These are phyloP conservation scores for Epithemia pelagica DNA, from an alignment of 108 stramenopile species.

Conservation along the genomic window DNA sequence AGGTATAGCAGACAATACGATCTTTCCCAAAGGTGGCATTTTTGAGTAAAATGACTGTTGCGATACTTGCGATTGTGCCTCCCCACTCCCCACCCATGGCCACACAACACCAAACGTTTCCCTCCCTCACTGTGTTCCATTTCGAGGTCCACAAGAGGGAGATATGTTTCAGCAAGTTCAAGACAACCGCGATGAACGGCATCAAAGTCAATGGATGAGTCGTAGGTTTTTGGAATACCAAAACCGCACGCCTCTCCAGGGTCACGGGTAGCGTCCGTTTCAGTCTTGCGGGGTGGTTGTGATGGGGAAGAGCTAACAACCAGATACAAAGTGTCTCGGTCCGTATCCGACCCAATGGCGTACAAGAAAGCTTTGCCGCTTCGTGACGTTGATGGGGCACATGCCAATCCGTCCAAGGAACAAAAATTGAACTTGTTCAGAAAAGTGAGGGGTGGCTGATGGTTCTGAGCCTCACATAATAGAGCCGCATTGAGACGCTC, in stretches of 20 bases:
- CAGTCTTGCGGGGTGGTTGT: too few relatives aligned
- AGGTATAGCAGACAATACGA: background rate
- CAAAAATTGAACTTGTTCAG: background rate
- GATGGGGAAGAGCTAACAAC: too few relatives aligned
- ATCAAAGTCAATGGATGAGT: background rate
- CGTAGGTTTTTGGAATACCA: background rate
- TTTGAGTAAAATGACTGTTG: background rate
- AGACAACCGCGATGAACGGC: background rate
- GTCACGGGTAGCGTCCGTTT: too few relatives aligned
- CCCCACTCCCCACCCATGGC: background rate
- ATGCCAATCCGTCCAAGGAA: background rate
- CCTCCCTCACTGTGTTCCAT: background rate
- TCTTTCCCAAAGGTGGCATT: background rate
- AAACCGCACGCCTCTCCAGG: too few relatives aligned
- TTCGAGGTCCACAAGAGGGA: background rate
- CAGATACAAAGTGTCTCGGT: background rate
- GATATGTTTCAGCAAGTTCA: background rate
- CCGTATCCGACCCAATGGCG: background rate
- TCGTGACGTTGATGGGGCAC: background rate
- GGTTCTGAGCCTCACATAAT: background rate
- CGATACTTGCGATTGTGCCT: background rate
- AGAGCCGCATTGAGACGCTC: background rate
- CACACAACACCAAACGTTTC: background rate
- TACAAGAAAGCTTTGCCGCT: background rate
- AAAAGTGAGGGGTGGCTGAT: background rate